These are phyloP conservation scores for Rhodotorula kratochvilovae DNA, from an alignment of 768 basidiomycete species.

Conservation along the genomic window DNA sequence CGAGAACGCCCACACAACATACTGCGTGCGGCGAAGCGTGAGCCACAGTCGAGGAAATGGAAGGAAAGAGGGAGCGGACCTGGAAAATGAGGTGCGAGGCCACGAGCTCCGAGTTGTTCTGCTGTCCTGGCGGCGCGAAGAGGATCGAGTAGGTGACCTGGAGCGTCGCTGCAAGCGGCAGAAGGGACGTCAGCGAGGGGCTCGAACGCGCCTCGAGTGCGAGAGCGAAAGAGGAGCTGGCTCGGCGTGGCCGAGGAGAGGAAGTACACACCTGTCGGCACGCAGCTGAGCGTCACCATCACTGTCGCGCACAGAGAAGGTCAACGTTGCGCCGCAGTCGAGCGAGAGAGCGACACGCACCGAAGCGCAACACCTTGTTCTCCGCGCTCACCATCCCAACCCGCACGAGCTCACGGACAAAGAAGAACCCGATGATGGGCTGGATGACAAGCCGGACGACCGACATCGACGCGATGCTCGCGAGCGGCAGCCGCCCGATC, in stretches of 20 bases:
- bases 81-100: constrained; percentile 41
- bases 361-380: constrained; percentile 61
- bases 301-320: neutral
- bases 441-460: constrained; percentile 57
- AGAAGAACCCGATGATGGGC: constrained; percentile 61
- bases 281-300: neutral
- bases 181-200: constrained; percentile 61
- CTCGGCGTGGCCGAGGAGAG: too few relatives aligned
- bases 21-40: constrained; percentile 50
- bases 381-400: constrained; percentile 53
- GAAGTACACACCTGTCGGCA: neutral
- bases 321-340: too few relatives aligned
- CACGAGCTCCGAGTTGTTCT: constrained; percentile 21
- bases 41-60: constrained; percentile 47
- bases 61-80: constrained; percentile 55
- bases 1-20: constrained; percentile 50
- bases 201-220: too few relatives aligned
- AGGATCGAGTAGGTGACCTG: constrained; percentile 46
- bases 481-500: constrained; percentile 50
- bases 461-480: constrained; percentile 58
- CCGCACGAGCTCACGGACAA: constrained; percentile 55
- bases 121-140: constrained; percentile 16
- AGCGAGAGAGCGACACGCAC: constrained; percentile 47
- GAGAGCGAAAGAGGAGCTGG: too few relatives aligned
- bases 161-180: constrained; percentile 53